These are phyloP conservation scores for Porodaedalea pini DNA, from an alignment of 1,284 basidiomycete genomes.

Conservation along the genomic window DNA sequence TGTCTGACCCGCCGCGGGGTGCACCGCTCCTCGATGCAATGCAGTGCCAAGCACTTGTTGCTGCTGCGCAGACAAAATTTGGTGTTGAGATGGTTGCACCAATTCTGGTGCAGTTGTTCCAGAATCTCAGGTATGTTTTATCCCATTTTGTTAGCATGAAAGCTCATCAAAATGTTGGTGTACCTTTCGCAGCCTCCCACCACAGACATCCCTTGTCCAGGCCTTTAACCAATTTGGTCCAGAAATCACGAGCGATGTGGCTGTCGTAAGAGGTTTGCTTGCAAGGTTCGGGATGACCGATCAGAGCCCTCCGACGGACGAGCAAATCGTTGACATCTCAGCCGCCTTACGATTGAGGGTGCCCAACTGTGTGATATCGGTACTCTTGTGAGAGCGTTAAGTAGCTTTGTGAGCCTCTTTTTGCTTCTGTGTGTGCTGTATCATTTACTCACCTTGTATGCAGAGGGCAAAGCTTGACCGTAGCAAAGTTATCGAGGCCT, in stretches of 20 bases:
- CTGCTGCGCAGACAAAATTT: conserved; percentile 71
- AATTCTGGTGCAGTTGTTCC: conserved; percentile 47
- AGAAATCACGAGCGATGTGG: conserved; percentile 70
- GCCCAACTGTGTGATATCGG: conserved; percentile 70
- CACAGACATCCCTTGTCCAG: conserved; percentile 67
- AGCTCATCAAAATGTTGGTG: not conserved
- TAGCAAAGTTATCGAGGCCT: conserved; percentile 74
- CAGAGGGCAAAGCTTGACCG: conserved; percentile 69
- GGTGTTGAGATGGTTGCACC: conserved; percentile 54
- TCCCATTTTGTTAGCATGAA: conserved; percentile 11
- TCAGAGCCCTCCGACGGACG: conserved; percentile 61
- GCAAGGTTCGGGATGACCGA: conserved; percentile 71
- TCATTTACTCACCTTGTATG: conserved; percentile 24
- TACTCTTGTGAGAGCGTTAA: conserved; percentile 67
- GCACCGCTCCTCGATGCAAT: conserved; percentile 62
- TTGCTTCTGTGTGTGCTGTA: not conserved
- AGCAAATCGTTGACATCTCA: conserved; percentile 67
- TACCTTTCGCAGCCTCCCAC: conserved; percentile 47
- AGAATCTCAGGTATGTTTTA: conserved; percentile 45
- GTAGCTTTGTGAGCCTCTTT: conserved; percentile 55
- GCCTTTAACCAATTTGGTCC: conserved; percentile 70
- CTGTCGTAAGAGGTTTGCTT: conserved; percentile 64
- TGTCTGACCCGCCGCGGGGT: conserved; percentile 57
- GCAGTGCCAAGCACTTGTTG: conserved; percentile 70
- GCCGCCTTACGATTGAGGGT: conserved; percentile 67